phyloP scores from a whole-genome alignment of 495 filamentous ascomycete genomes.

The Hapsidospora chrysogenum region DNA sequence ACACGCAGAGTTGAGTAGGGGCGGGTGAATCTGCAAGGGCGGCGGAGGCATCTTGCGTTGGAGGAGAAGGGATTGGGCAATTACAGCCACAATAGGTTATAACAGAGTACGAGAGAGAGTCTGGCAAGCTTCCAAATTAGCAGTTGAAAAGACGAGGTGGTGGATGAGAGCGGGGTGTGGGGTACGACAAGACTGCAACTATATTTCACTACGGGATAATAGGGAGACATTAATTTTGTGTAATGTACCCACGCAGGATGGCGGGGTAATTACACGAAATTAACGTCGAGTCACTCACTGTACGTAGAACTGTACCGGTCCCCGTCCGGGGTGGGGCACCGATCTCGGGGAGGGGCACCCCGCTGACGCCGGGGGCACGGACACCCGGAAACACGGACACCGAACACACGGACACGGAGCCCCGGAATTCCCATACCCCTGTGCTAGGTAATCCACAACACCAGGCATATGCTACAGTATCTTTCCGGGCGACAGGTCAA shows the following conservation, averaged over 20 bases:
- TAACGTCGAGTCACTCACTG: not conserved
- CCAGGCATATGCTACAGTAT: no score
- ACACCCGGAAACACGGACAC: no score
- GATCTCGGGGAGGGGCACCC: no score
- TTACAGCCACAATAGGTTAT: not conserved
- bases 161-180: no score
- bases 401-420: no score
- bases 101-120: not conserved
- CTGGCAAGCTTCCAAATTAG: not conserved
- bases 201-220: not conserved
- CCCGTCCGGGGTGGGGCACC: no score
- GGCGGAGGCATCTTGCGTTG: conserved; percentile 9
- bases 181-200: no score
- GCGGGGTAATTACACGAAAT: not conserved
- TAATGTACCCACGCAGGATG: not conserved
- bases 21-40: conserved; percentile 33
- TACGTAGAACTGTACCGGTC: not conserved
- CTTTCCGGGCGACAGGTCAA: no score
- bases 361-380: no score
- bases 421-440: no score
- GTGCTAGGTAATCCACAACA: no score
- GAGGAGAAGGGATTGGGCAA: not conserved
- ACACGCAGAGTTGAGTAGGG: conserved; percentile 52
- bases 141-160: no score
- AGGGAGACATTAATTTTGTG: not conserved